Evolutionary conservation across 306 rosid species (phyloP).

Genomic region (Acmispon strigosus): DNA sequence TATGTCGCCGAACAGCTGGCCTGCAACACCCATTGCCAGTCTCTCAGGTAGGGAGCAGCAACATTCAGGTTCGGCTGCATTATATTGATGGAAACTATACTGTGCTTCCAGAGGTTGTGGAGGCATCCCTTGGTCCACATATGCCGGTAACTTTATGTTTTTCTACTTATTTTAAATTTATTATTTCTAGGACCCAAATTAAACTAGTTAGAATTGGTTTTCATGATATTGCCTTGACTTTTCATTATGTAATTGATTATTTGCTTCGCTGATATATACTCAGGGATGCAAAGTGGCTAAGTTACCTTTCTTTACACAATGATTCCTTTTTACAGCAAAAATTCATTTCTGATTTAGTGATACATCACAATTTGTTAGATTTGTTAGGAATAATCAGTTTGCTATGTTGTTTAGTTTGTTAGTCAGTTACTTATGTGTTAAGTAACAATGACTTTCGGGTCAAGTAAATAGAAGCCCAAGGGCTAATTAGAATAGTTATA

Average conservation of each 20-base stretch:
- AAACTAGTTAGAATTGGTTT: slow-evolving; percentile 7
- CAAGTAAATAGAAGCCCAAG: too few relatives aligned
- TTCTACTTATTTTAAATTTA: not conserved
- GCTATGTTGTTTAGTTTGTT: too few relatives aligned
- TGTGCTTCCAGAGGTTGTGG: slow-evolving; percentile 96
- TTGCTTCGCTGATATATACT: not conserved
- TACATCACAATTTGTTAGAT: not conserved
- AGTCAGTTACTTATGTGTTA: too few relatives aligned
- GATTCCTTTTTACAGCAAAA: not conserved
- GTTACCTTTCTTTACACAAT: not conserved
- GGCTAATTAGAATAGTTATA: too few relatives aligned
- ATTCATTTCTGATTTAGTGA: slow-evolving; percentile 5
- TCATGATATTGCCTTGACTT: slow-evolving; percentile 5
- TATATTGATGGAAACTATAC: slow-evolving; percentile 97
- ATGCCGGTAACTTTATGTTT: slow-evolving; percentile 67
- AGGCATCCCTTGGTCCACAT: slow-evolving; percentile 98
- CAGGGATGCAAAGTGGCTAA: not conserved
- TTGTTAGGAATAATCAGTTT: too few relatives aligned
- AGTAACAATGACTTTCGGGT: too few relatives aligned
- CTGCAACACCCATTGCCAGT: slow-evolving; percentile 82
- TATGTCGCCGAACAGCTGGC: slow-evolving; percentile 78
- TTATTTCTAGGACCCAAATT: not conserved
- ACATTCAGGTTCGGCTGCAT: slow-evolving; percentile 92
- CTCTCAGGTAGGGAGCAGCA: slow-evolving; percentile 91
- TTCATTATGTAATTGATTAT: not conserved